Base-by-base conservation (phyloP, 371 early-diverging fungal species). In the Smittium culicis region DNA sequence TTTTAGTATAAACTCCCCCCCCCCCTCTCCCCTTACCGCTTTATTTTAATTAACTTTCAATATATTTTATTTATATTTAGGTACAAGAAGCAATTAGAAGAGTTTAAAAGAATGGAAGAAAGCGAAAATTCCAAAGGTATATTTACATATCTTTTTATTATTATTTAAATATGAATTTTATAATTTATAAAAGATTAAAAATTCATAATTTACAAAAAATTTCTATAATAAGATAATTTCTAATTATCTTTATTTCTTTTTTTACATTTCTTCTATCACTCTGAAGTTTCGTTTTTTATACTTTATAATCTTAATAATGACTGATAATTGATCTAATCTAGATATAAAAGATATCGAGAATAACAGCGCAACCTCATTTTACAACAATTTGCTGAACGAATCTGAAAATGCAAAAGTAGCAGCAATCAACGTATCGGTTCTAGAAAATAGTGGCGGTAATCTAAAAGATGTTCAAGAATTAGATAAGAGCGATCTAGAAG, bases 11-110 rank as follows among this genome's bases (percentile, higher is more conserved):
- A n/a, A n/a, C n/a, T n/a, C n/a, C n/a, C n/a, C n/a, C n/a, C n/a
- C n/a, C n/a, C n/a, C n/a, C n/a, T n/a, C n/a, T n/a, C n/a, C n/a
- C n/a, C 8, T 14, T 14, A 8, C 20, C 45, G 8, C 8, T 45
- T 45, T 14, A 8, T 45, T 45, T 45, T 45, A 45, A 14, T 45
- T 8, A 45, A 20, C 8, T 45, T 14, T 20, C 8, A 20, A 14
- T 45, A 45, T 45, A 45, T 45, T 20, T 11, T 54, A 54, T 63
- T 63, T 45, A 5, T 63, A 16, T 54, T 45, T 63, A 63, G 63
- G 28, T 63, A 63, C 25, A 63, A 63, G 29, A 28, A 63, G 3
- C 63, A 63, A 28, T 45, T 63, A 28, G 63, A 63, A 63, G 29
- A 14, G 25, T 45, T 63, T 25, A 35, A 54, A 45, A 14, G 63